phyloP scores from a whole-genome alignment of 192 early-diverging fungal species.

The Entomortierella lignicola region DNA sequence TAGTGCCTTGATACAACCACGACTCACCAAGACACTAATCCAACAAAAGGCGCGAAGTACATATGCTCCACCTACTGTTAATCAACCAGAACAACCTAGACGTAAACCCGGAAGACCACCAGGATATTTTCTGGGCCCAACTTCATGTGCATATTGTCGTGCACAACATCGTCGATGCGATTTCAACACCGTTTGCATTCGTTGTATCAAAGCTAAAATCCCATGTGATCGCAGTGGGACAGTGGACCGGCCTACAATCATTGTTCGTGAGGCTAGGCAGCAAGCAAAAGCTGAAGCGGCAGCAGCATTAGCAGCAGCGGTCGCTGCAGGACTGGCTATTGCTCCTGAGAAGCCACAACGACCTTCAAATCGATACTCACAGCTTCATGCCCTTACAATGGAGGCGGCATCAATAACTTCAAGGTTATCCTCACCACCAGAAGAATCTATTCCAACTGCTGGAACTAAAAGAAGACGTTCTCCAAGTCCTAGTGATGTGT shows the following conservation, averaged over 20 bases:
- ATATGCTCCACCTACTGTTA: constrained; percentile 19
- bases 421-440: not conserved
- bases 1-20: constrained; percentile 6
- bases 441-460: not conserved
- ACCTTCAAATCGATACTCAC: not conserved
- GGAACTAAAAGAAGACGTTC: constrained; percentile 22
- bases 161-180: constrained; percentile 47
- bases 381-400: constrained; percentile 1
- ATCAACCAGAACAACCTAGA: not conserved
- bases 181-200: constrained; percentile 36
- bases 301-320: constrained; percentile 21
- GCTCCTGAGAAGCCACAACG: constrained; percentile 1
- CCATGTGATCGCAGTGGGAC: constrained; percentile 48
- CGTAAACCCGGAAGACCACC: constrained; percentile 42
- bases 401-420: constrained; percentile 6
- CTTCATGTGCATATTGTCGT: constrained; percentile 44
- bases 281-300: constrained; percentile 33
- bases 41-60: constrained; percentile 28
- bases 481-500: constrained; percentile 23
- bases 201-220: constrained; percentile 50
- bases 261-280: constrained; percentile 41
- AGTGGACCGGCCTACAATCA: constrained; percentile 46
- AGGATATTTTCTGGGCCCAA: constrained; percentile 47
- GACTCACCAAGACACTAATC: constrained; percentile 28
- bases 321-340: constrained; percentile 24